Conservation (phyloP, 768 basidiomycete genomes). For the Boletus tomentosulus region DNA sequence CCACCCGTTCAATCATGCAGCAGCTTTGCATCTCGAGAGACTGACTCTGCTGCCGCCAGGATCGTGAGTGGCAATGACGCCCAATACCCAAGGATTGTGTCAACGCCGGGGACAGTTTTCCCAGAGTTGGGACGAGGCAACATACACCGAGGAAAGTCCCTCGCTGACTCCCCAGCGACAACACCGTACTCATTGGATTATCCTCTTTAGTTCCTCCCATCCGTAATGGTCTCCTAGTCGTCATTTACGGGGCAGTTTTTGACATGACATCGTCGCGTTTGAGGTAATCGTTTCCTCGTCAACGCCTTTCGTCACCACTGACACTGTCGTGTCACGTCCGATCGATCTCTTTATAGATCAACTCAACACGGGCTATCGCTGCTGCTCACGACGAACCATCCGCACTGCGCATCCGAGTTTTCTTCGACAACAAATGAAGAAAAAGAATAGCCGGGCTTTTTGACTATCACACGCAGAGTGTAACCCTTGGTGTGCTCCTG, state of each 20-base stretch:
- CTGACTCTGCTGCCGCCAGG: neutral
- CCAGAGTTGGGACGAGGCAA: neutral
- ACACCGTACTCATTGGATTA: neutral
- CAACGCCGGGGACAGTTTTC: neutral
- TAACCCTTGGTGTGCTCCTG: constrained; percentile 17
- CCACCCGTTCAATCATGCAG: neutral
- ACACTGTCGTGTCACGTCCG: neutral
- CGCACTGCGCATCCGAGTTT: constrained; percentile 14
- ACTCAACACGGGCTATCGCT: constrained; percentile 3
- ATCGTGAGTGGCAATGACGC: neutral
- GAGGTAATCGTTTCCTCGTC: neutral
- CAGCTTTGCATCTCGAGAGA: neutral
- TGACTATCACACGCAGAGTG: constrained; percentile 31
- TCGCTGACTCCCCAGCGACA: neutral
- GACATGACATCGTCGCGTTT: neutral
- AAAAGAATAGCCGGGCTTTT: constrained; percentile 18
- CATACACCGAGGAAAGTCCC: neutral
- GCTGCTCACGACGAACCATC: constrained; percentile 15
- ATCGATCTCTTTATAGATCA: neutral
- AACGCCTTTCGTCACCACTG: too few species aligned
- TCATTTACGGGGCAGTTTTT: neutral
- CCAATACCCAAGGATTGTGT: neutral
- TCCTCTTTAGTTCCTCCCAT: neutral
- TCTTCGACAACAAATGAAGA: neutral
- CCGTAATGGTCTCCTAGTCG: neutral